Conservation (phyloP, 148 eudicot species). For the Linanthus parryae region DNA sequence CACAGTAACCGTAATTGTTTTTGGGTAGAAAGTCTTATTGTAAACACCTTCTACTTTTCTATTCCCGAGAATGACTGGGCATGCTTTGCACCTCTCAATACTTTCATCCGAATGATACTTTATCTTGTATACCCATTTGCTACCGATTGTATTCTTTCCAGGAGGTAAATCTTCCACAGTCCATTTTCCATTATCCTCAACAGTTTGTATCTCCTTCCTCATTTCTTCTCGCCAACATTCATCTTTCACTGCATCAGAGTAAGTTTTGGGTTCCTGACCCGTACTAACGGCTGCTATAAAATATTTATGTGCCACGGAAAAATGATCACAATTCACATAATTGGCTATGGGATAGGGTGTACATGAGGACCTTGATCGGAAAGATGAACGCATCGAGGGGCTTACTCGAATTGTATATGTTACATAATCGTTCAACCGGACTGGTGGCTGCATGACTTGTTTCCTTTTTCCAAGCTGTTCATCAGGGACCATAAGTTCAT, state of each 20-base stretch:
- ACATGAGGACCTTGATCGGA: background rate
- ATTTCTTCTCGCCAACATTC: background rate
- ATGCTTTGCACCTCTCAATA: background rate
- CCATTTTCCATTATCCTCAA: background rate
- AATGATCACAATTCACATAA: background rate
- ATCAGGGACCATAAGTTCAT: background rate
- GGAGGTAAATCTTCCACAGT: background rate
- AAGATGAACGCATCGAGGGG: background rate
- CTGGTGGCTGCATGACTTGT: background rate
- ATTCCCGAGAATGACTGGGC: background rate
- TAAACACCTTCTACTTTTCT: background rate
- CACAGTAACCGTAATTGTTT: background rate
- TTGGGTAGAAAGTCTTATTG: background rate
- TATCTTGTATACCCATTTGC: background rate
- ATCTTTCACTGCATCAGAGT: background rate
- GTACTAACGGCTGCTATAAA: background rate
- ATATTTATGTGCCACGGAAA: background rate
- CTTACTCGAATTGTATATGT: background rate
- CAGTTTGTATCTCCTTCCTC: background rate
- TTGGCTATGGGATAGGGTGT: background rate
- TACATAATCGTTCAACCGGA: background rate
- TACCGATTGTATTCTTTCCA: background rate
- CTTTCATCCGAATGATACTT: background rate
- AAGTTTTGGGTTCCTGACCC: background rate
- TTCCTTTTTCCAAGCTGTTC: background rate